Base-by-base conservation (phyloP, 2,329 filamentous ascomycete genomes). In the Cyphellophora attinorum region DNA sequence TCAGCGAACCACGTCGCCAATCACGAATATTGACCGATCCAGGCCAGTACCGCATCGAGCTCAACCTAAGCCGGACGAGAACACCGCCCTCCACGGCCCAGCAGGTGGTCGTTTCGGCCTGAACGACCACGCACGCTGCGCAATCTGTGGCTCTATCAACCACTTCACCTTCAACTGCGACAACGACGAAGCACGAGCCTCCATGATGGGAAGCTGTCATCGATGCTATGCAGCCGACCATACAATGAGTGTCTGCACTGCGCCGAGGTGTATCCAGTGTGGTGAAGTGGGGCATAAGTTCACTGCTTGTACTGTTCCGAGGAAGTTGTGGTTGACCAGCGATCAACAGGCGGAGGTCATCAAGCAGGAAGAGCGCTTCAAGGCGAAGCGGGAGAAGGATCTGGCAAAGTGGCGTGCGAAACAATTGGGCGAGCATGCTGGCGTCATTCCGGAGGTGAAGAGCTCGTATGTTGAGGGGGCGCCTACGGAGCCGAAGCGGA, bases 81-180 rank as follows among this genome's bases (percentile, higher is more conserved):
- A 27, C 12, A 11, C 27, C n/a, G 38, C 40, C 11, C 32, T 34
- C 3, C 53, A 58, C 33, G 59, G 56, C 2, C 60, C 60, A 5
- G 63, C 63, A 8, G 64, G 64, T 13, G 64, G 64, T 12, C 23
- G 31, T 6, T 59, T 55, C 38, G 62, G 62, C 11, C 44, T 67
- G 19, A 63, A 68, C 35, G 54, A 58, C 5, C 58, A 51, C 4
- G 51, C 49, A 29, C 58, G 52, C 33, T 68, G 65, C 50, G 56
- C 51, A 3, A 52, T 56, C n/a, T 68, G 65, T 45, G 65, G 65
- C 19, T 67, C 61, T 35, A 57, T 55, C 39, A 45, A 51, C 6
- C 65, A 68, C 44, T 59, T 58, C 42, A 62, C 59, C 2, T 52
- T 53, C 33, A 58, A 61, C 29, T 68, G 65, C 38, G 61, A 68